These are phyloP conservation scores for Fusarium transvaalense DNA, from an alignment of 2,329 filamentous ascomycete genomes.

Conservation along the genomic window DNA sequence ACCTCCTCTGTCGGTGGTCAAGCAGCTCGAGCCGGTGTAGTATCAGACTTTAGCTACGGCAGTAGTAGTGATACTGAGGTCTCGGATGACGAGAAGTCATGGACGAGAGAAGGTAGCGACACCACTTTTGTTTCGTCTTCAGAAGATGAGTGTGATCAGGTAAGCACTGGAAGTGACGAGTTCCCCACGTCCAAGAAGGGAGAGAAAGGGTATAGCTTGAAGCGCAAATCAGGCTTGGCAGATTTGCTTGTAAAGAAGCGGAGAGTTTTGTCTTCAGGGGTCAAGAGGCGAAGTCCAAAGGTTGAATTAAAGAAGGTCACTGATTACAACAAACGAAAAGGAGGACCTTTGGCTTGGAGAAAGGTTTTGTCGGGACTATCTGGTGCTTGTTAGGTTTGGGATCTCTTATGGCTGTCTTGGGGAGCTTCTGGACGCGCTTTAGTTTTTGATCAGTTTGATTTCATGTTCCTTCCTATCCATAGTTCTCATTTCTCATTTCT, in stretches of 20 bases:
- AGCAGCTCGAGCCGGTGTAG: background rate
- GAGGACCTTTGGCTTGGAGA: background rate
- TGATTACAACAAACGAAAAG: background rate
- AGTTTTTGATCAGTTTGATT: background rate
- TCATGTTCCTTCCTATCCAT: background rate
- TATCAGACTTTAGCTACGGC: background rate
- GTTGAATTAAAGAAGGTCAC: background rate
- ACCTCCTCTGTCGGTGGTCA: background rate
- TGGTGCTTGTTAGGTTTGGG: background rate
- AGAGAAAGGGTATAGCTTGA: constrained; percentile 9
- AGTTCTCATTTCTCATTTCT: no score
- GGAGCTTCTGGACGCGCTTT: background rate
- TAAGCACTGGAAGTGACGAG: background rate
- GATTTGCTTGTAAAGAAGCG: constrained; percentile 3
- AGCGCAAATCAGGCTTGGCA: constrained; percentile 28
- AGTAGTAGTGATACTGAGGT: constrained; percentile 11
- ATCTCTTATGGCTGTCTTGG: background rate
- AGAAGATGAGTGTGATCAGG: background rate
- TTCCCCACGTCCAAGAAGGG: background rate
- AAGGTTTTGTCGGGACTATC: background rate
- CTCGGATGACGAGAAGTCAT: constrained; percentile 14
- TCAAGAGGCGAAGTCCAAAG: background rate
- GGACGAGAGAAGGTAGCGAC: constrained; percentile 12
- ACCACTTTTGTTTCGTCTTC: constrained; percentile 4
- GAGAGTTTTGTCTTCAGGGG: background rate